A percentile compares a stretch with the other conserved stretches of the same genome.
Evolutionary conservation across 306 rosid species (phyloP).

Genomic region (Malus orientalis): DNA sequence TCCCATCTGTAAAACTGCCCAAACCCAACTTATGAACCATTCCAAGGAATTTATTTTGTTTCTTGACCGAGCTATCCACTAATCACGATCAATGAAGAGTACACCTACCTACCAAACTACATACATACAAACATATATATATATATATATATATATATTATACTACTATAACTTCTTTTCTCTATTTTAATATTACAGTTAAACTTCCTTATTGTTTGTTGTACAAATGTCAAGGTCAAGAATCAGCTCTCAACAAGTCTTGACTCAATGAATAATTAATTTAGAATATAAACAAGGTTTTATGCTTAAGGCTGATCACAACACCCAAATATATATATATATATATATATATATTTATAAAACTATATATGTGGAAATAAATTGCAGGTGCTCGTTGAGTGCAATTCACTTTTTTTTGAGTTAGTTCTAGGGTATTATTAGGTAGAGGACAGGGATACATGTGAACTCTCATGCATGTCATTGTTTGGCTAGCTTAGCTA

Average conservation of each 20-base stretch:
- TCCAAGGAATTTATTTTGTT: conserved; percentile 23
- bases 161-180: neutral
- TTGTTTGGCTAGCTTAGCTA: conserved; percentile 18
- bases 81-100: conserved; percentile 12
- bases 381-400: conserved; percentile 40
- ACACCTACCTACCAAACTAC: conserved; percentile 37
- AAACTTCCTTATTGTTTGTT: neutral
- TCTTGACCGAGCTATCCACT: conserved; percentile 15
- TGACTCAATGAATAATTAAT: neutral
- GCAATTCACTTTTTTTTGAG: conserved; percentile 42
- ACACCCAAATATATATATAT: neutral
- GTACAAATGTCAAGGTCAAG: neutral
- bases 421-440: conserved; percentile 37
- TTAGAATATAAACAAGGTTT: neutral
- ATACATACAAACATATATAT: neutral
- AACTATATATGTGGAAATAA: neutral
- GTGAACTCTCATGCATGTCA: conserved; percentile 6
- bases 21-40: conserved; percentile 45
- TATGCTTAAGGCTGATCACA: neutral
- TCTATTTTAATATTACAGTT: neutral
- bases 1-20: conserved; percentile 38
- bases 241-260: neutral
- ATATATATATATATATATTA: neutral
- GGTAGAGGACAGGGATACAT: conserved; percentile 56
- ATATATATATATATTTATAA: neutral